A percentile compares a stretch with the other conserved stretches of the same genome.
phyloP scores from a whole-genome alignment of 2,329 filamentous ascomycete genomes.

The Phyllosticta citriasiana region DNA sequence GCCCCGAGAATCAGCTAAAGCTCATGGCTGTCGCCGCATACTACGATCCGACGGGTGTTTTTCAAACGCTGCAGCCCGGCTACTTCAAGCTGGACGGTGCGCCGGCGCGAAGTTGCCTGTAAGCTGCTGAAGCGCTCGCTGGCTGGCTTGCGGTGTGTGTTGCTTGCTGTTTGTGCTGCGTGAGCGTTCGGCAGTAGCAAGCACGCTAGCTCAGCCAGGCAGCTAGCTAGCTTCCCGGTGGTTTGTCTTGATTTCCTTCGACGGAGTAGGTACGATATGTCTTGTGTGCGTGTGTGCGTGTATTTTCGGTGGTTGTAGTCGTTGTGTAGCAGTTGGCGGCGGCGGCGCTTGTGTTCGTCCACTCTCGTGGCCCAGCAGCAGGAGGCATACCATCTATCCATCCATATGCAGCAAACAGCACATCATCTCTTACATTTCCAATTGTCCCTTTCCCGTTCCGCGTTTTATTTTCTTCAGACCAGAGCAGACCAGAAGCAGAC shows the following conservation, averaged over 20 bases:
- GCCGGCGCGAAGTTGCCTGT: background rate
- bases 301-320: background rate
- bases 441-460: no score
- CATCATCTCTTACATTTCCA: no score
- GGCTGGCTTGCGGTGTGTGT: background rate
- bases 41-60: conserved; percentile 34
- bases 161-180: no score
- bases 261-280: background rate
- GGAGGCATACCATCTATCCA: no score
- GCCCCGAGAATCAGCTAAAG: conserved; percentile 24
- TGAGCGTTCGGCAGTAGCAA: background rate
- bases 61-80: conserved; percentile 32
- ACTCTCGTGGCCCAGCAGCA: no score
- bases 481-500: no score
- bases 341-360: no score
- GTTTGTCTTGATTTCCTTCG: background rate
- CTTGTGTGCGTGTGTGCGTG: background rate
- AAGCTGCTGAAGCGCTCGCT: background rate
- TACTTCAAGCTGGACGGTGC: conserved; percentile 32
- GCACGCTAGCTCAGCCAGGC: no score
- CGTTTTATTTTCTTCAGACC: no score
- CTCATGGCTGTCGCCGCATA: conserved; percentile 25
- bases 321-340: no score
- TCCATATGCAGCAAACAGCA: no score
- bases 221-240: background rate